A percentile compares a stretch with the other conserved stretches of the same genome.
Evolutionary conservation across 2,329 filamentous ascomycete genomes (phyloP).

Genomic region (Neocucurbitaria cava): DNA sequence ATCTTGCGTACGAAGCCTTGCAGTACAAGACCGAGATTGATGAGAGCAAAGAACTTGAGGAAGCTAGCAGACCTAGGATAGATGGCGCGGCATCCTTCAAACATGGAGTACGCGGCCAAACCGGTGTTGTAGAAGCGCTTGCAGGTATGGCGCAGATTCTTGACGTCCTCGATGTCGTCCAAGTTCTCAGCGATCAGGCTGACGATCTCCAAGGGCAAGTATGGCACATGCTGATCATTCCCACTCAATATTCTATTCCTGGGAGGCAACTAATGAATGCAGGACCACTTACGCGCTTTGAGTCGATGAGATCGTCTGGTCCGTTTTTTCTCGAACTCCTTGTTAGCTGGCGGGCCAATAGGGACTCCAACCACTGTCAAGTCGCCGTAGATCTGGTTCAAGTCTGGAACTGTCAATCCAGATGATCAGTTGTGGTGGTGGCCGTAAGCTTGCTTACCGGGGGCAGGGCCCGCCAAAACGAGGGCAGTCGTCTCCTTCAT

Average conservation of each 20-base stretch:
- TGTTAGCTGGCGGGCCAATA: too few species aligned
- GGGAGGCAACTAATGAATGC: background rate
- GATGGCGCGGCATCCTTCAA: background rate
- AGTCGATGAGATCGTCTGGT: background rate
- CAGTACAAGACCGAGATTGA: background rate
- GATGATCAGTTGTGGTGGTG: too few species aligned
- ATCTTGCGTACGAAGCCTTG: background rate
- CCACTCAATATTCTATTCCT: constrained; percentile 4
- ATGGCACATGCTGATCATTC: background rate
- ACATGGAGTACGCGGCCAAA: constrained; percentile 3
- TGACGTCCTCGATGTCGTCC: background rate
- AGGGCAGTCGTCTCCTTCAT: too few species aligned
- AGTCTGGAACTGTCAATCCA: too few species aligned
- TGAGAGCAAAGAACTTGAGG: background rate
- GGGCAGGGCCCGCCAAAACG: too few species aligned
- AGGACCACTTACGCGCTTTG: background rate
- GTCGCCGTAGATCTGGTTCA: too few species aligned
- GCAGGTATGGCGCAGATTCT: constrained; percentile 6
- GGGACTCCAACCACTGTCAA: too few species aligned
- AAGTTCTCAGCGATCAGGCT: background rate
- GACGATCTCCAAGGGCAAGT: background rate
- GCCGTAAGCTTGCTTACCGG: too few species aligned
- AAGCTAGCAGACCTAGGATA: constrained; percentile 9
- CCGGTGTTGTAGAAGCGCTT: background rate
- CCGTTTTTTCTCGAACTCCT: too few species aligned